Evolutionary conservation across 352 stramenopile species (phyloP), one percentile per base, ranked within the genome.

Genomic region (Poterioochromonas sp.): DNA sequence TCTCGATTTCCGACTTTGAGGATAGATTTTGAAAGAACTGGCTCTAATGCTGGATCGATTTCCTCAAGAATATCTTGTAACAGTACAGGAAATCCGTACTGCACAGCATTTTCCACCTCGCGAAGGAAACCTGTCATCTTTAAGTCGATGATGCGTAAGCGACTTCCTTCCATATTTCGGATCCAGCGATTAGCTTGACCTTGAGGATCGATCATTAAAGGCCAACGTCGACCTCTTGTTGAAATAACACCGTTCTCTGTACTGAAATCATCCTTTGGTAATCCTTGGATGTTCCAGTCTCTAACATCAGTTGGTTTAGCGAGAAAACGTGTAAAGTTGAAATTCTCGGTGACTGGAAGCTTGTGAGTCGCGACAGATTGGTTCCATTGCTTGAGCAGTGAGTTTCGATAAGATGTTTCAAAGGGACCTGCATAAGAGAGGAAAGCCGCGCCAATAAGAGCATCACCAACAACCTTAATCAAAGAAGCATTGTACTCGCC

Each of bases 171-270:
- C 87, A 97, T 93, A 0, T 92, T 91, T 78, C 94, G 94, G 79
- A 98, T 95, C 93, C 93, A 98, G 77, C 95, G 96, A 81, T 97
- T 98, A 11, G 91, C 93, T 76, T 98, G 93, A 3, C 58, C 80
- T 76, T 85, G 81, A 26, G 93, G 93, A 63, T 98, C 93, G 69
- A 98, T 97, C 93, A 98, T 97, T 8, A 98, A 86, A n/a, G 93
- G 93, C 93, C 93, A 98, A 0, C 93, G 85, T 68, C 92, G 93
- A 18, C 92, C 90, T 44, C 90, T 85, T 0, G 91, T 97, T 32
- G 94, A 94, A 79, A 98, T 96, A 40, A 98, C 92, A 32, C 93
- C 93, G 68, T 98, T 98, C 76, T 98, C 94, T 0, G 92, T 97
- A 1, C 87, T 95, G 22, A 98, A 86, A 5, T 92, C 85, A 70